Conservation (phyloP, 768 basidiomycete genomes). For the Naganishia randhawae region DNA sequence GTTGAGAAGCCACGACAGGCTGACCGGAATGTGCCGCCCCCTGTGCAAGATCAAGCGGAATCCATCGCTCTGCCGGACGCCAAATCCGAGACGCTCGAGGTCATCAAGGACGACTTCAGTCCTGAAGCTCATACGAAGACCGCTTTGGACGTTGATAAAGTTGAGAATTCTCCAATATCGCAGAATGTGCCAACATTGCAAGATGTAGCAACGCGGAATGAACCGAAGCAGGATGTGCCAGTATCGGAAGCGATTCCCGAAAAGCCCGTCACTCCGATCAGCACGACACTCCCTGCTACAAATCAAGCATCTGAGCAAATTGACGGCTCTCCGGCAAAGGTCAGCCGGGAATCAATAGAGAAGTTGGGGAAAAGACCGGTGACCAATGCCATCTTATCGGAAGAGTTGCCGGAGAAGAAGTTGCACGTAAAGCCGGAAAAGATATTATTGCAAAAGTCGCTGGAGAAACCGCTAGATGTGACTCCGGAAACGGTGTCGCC, state of each 20-base stretch:
- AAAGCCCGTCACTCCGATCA: background rate
- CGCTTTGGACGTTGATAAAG: background rate
- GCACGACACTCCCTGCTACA: background rate
- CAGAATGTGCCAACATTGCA: background rate
- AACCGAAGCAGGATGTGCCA: background rate
- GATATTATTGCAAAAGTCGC: background rate
- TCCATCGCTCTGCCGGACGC: background rate
- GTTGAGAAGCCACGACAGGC: background rate
- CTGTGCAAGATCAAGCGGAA: too few species aligned
- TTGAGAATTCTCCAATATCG: background rate
- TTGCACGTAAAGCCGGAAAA: background rate
- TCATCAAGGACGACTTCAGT: background rate
- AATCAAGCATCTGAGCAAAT: background rate
- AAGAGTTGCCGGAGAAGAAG: background rate
- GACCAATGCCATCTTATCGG: background rate
- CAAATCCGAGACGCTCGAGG: background rate
- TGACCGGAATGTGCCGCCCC: background rate
- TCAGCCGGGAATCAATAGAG: background rate
- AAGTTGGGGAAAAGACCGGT: background rate
- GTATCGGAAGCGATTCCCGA: background rate
- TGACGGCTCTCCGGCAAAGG: background rate
- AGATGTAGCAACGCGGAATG: background rate
- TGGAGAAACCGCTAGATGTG: background rate
- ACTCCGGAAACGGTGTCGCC: background rate
- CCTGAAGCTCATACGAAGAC: background rate